Conservation (phyloP, 1,139 yeast genomes). For the Pichia sp. region DNA sequence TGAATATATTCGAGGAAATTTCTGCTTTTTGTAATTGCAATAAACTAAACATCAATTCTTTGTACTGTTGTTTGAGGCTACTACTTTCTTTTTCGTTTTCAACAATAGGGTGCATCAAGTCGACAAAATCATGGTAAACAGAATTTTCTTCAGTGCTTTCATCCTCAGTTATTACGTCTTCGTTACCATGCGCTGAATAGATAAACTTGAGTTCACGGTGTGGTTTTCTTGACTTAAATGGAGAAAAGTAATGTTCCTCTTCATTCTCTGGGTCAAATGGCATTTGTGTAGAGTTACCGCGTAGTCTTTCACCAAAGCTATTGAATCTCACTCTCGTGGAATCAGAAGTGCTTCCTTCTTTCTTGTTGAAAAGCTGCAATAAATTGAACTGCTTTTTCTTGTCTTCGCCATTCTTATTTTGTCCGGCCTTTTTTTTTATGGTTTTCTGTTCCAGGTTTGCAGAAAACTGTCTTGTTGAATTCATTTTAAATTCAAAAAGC, state of each 20-base stretch:
- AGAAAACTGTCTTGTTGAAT: slow-evolving; percentile 65
- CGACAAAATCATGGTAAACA: slow-evolving; percentile 5
- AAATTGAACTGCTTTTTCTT: background rate
- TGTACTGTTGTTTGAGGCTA: slow-evolving; percentile 2
- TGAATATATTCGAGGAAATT: background rate
- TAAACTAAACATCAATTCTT: slow-evolving; percentile 9
- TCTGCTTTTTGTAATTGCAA: slow-evolving; percentile 4
- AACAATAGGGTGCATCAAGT: slow-evolving; percentile 5
- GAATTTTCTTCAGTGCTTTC: slow-evolving; percentile 4
- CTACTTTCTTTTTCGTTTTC: background rate
- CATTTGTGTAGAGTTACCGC: slow-evolving; percentile 6
- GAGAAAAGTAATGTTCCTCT: slow-evolving; percentile 33
- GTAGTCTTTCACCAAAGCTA: slow-evolving; percentile 16
- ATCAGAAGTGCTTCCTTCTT: slow-evolving; percentile 1
- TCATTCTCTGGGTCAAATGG: slow-evolving; percentile 15
- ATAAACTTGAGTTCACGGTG: slow-evolving; percentile 31
- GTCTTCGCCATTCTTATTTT: background rate
- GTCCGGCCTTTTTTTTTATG: background rate
- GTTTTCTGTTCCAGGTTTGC: slow-evolving; percentile 7
- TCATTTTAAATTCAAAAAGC: slow-evolving; percentile 79
- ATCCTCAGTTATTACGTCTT: slow-evolving; percentile 14
- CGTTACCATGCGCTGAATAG: slow-evolving; percentile 1
- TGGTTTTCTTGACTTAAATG: slow-evolving; percentile 45
- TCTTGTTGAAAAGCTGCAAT: slow-evolving; percentile 8
- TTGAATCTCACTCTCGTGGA: slow-evolving; percentile 9